These are phyloP conservation scores for Setaria viridis DNA, from an alignment of 202 grass and related monocot species.

Conservation along the genomic window DNA sequence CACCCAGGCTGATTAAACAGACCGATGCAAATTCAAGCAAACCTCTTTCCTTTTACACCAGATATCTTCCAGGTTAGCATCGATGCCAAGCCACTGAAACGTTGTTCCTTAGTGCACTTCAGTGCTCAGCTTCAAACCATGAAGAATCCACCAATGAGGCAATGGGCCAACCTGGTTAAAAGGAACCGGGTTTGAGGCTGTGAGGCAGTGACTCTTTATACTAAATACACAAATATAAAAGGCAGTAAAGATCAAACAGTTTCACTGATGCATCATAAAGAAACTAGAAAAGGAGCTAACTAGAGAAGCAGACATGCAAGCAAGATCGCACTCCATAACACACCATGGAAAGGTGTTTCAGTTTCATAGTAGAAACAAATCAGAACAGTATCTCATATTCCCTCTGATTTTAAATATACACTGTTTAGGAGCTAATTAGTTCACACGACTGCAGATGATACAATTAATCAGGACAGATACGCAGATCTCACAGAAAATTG, in stretches of 20 bases:
- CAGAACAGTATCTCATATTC: not conserved
- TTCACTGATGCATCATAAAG: conserved; percentile 16
- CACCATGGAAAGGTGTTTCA: not conserved
- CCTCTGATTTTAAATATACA: too few species aligned
- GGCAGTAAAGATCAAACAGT: not conserved
- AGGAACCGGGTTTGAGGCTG: conserved; percentile 6
- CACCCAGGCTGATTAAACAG: not conserved
- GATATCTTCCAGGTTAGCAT: not conserved
- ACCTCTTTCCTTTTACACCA: not conserved
- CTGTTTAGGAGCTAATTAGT: too few species aligned
- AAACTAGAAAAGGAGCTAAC: not conserved
- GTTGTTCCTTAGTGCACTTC: not conserved
- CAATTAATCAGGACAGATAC: not conserved
- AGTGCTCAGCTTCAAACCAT: not conserved
- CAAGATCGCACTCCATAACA: not conserved
- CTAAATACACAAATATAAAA: not conserved
- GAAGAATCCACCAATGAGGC: conserved; percentile 5
- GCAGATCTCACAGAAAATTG: not conserved
- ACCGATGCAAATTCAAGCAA: not conserved
- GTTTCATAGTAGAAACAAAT: not conserved
- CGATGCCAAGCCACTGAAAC: not conserved
- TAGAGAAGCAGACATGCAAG: not conserved
- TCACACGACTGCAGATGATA: not conserved
- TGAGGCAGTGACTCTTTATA: not conserved
- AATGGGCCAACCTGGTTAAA: conserved; percentile 33